Evolutionary conservation across 1,284 basidiomycete species (phyloP), one percentile per base, ranked within the genome.

Genomic region (Cryptococcus sp.): DNA sequence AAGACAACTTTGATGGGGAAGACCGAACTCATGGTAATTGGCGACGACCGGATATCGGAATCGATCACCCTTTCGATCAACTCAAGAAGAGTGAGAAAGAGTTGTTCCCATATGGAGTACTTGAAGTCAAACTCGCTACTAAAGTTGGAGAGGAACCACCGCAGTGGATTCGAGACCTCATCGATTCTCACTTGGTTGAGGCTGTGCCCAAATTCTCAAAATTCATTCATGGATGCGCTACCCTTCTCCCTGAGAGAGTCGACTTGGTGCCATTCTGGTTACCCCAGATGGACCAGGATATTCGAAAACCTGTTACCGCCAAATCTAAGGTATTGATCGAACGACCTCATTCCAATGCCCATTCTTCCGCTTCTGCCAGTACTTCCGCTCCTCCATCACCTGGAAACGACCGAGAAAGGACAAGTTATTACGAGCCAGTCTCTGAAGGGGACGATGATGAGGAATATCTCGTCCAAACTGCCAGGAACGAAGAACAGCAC

Each of bases 251-350:
- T 37, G 86, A 92, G 73, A 88, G 95, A 45, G 95, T 98, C 53
- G 90, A 98, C 70, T 83, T 98, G n/a, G 89, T 98, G 14, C 95
- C 95, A 4, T 98, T 98, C 82, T 98, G 95, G 95, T 84, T 98
- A 4, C 63, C 51, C 49, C 63, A 73, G 89, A 89, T 95, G 91
- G 91, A 93, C 57, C 88, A 85, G 55, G 90, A 95, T 68, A 97
- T 96, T 67, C 82, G 90, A 55, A 95, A 95, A 73, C 89, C 90
- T 4, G 86, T 87, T 58, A 86, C 84, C 84, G 88, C 58, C 84
- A 86, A 64, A 77, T 77, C 64, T 58, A 87, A 63, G 82, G 74
- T 76, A 15, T 63, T 72, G 34, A 89, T 94, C 64, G 87, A 90
- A 67, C 85, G 91, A 15, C 91, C 89, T 6, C 59, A 70, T 41